These are phyloP conservation scores for Prinsepia uniflora DNA, from an alignment of 306 rosid species.

Conservation along the genomic window DNA sequence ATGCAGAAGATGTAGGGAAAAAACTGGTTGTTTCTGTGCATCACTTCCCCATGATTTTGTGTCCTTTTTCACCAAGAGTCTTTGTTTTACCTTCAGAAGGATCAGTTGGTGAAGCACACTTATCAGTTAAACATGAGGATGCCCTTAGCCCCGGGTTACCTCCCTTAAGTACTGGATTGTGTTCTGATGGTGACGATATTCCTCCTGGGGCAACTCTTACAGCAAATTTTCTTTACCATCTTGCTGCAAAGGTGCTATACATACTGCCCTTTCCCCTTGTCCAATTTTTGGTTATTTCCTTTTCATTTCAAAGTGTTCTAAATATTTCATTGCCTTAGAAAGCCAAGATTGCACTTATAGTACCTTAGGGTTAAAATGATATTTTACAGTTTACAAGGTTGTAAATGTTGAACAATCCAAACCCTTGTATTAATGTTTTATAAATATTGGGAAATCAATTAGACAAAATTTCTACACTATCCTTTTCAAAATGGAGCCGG, in stretches of 20 bases:
- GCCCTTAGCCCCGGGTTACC: constrained; percentile 86
- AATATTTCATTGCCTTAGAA: background rate
- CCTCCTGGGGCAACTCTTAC: constrained; percentile 87
- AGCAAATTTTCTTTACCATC: constrained; percentile 85
- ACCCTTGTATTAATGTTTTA: background rate
- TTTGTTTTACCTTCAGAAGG: constrained; percentile 96
- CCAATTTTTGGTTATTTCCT: constrained; percentile 11
- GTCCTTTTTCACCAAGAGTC: constrained; percentile 86
- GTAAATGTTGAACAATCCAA: background rate
- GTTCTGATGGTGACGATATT: constrained; percentile 78
- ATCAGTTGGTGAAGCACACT: constrained; percentile 65
- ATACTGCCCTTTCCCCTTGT: constrained; percentile 15
- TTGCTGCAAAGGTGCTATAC: constrained; percentile 71
- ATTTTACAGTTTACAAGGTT: background rate
- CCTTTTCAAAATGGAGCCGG: background rate
- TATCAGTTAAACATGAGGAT: constrained; percentile 65
- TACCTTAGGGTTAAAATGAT: background rate
- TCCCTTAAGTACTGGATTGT: constrained; percentile 67
- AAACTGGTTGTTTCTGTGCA: constrained; percentile 70
- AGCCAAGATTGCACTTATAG: constrained; percentile 13
- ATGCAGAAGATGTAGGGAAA: constrained; percentile 43
- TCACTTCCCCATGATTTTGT: constrained; percentile 86
- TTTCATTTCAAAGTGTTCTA: background rate
- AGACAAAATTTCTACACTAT: background rate
- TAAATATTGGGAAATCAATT: background rate